Evolutionary conservation across 257 asterid species (phyloP).

Genomic region (Solanum rostratum): DNA sequence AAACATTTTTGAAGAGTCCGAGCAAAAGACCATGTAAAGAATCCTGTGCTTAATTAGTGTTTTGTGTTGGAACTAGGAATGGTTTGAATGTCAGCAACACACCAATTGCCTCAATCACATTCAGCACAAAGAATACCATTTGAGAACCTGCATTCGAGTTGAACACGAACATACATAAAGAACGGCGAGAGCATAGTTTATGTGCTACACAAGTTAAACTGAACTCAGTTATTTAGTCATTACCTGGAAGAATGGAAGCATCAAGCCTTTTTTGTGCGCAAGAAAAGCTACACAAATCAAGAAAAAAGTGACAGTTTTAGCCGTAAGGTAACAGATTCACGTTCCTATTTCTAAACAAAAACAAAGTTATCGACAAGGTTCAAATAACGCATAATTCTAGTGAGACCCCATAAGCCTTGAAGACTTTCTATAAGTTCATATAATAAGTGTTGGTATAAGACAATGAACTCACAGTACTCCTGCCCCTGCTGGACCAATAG

Average conservation of each 20-base stretch:
- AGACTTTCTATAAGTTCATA: not conserved
- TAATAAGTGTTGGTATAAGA: not conserved
- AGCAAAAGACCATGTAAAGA: too few relatives aligned
- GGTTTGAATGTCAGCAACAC: constrained; percentile 22
- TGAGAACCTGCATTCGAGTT: constrained; percentile 14
- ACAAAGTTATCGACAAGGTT: not conserved
- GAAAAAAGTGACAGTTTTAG: not conserved
- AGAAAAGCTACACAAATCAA: constrained; percentile 40
- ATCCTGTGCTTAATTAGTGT: not conserved
- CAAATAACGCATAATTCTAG: too few relatives aligned
- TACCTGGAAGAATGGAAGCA: constrained; percentile 65
- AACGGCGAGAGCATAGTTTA: not conserved
- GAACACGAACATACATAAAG: not conserved
- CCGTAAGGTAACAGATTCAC: not conserved
- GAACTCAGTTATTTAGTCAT: not conserved
- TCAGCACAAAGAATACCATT: constrained; percentile 25
- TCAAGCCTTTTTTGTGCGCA: constrained; percentile 54
- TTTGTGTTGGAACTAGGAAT: constrained; percentile 5
- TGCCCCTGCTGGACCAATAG: constrained; percentile 74
- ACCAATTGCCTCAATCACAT: constrained; percentile 20
- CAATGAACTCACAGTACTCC: constrained; percentile 64
- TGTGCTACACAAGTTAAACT: not conserved
- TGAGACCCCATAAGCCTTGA: not conserved
- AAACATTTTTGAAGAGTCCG: too few relatives aligned
- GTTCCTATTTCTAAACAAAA: not conserved